phyloP scores from a whole-genome alignment of 2,329 filamentous ascomycete species.

The Penicillium sp. region DNA sequence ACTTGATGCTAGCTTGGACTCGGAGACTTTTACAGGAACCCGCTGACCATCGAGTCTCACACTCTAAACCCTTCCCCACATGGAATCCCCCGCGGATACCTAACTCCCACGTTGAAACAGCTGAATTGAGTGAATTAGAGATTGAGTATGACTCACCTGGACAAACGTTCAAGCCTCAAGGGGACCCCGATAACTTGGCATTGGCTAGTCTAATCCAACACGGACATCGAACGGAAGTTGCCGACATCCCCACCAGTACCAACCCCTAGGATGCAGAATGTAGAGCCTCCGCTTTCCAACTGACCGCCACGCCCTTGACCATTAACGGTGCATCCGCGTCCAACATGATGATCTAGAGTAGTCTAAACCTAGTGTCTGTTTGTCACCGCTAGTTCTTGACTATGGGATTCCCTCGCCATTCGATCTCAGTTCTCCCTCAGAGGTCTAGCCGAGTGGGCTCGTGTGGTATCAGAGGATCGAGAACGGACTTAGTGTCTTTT shows the following conservation, averaged over 20 bases:
- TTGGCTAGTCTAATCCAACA: background rate
- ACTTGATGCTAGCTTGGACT: background rate
- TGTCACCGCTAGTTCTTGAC: conserved; percentile 2
- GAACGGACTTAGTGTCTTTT: conserved; percentile 1
- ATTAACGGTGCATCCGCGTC: background rate
- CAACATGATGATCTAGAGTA: background rate
- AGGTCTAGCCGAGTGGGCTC: background rate
- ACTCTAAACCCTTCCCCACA: background rate
- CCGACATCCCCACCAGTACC: background rate
- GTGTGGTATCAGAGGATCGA: background rate
- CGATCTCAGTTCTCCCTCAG: background rate
- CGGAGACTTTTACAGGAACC: background rate
- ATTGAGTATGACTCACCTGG: background rate
- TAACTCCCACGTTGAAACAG: background rate
- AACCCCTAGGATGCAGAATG: background rate
- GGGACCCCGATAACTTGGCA: background rate
- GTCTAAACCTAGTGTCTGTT: too few relatives aligned
- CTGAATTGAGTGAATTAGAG: background rate
- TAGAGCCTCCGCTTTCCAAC: background rate
- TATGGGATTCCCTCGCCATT: background rate
- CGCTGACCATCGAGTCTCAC: background rate
- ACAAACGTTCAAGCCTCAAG: background rate
- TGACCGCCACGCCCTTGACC: background rate
- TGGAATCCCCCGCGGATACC: background rate
- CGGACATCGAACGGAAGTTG: background rate